Evolutionary conservation across 2,329 filamentous ascomycete species (phyloP), one percentile per base, ranked within the genome.

Genomic region (Talaromyces sp.): DNA sequence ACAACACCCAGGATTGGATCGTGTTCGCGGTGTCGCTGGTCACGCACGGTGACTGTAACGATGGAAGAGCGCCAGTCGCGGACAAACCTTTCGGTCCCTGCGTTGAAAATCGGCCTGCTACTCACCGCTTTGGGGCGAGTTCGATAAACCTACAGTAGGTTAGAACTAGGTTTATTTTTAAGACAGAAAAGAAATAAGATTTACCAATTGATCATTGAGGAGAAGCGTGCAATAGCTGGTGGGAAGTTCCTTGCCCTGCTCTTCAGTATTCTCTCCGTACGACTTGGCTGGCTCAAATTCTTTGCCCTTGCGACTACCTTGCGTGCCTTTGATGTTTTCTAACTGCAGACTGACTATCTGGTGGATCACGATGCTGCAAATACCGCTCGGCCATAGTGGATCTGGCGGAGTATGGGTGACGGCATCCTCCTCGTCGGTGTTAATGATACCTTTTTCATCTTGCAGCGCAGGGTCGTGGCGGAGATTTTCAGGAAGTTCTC

Each of bases 51-150:
- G 56, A 98, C 83, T 0, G 93, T 97, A 59, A 96, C 84, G 61
- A 97, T 90, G 53, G 86, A 84, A 18, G 91, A 95, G 65, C 92
- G 85, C 95, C 95, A 99, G 72, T 99, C 94, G 27, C 94, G 89
- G 33, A 98, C 81, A 69, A 98, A 98, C 12, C 89, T 86, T 72
- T 99, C 95, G 0, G 93, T 97, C 63, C 94, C 94, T 3, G 95
- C 93, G 68, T 98, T 97, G 83, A 96, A 98, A 66, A 98, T 97
- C 1, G 95, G 95, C 73, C 96, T 93, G 58, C 91, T 96, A 40
- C 90, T 96, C 7, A 96, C 90, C 4, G 93, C 93, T 81, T 99
- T 98, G 40, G 91, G 87, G 70, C 95, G 87, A n/a, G 94, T 98
- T 71, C 94, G 92, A 81, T 97, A 98, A 18, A 92, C 82, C 78